Percentiles rank a stretch among this genome's conserved stretches.
Conservation (phyloP, 2,329 filamentous ascomycete genomes). For the Mycosphaerella sp. region DNA sequence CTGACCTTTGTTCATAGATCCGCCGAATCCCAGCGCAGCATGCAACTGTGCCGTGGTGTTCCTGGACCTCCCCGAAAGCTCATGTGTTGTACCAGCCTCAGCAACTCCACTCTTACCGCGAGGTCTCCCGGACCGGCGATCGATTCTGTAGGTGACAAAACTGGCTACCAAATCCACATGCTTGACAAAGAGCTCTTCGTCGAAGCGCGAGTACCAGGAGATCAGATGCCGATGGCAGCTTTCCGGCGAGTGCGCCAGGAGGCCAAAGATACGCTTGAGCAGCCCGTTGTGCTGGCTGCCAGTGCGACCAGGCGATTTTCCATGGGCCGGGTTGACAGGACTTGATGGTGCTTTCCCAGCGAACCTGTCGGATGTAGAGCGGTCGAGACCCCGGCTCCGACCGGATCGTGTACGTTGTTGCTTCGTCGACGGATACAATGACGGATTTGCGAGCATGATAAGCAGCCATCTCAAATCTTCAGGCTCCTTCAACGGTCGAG, state of each 20-base stretch:
- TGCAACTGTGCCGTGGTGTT: constrained; percentile 63
- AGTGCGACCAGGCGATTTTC: constrained; percentile 31
- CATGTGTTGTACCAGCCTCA: constrained; percentile 65
- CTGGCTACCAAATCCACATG: constrained; percentile 70
- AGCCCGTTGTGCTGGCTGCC: constrained; percentile 72
- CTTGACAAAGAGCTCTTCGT: constrained; percentile 60
- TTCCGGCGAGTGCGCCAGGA: constrained; percentile 68
- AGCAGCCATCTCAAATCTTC: constrained; percentile 71
- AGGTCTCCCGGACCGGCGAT: constrained; percentile 62
- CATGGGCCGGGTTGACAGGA: constrained; percentile 20
- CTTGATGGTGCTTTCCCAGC: constrained; percentile 15
- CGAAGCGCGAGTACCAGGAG: constrained; percentile 68
- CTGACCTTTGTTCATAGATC: constrained; percentile 44
- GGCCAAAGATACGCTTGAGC: constrained; percentile 74
- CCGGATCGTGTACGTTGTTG: constrained; percentile 10
- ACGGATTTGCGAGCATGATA: constrained; percentile 70
- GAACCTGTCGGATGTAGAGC: constrained; percentile 18
- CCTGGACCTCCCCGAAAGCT: constrained; percentile 59
- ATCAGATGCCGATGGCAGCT: constrained; percentile 72
- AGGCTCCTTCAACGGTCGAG: constrained; percentile 59
- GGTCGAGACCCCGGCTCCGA: constrained; percentile 5
- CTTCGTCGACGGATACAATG: constrained; percentile 51
- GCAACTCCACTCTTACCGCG: constrained; percentile 50
- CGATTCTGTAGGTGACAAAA: constrained; percentile 75
- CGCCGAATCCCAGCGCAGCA: constrained; percentile 60